Evolutionary conservation across 169 alveolate genomes (phyloP), one percentile per base, ranked within the genome.

Genomic region (Theileria equi): DNA sequence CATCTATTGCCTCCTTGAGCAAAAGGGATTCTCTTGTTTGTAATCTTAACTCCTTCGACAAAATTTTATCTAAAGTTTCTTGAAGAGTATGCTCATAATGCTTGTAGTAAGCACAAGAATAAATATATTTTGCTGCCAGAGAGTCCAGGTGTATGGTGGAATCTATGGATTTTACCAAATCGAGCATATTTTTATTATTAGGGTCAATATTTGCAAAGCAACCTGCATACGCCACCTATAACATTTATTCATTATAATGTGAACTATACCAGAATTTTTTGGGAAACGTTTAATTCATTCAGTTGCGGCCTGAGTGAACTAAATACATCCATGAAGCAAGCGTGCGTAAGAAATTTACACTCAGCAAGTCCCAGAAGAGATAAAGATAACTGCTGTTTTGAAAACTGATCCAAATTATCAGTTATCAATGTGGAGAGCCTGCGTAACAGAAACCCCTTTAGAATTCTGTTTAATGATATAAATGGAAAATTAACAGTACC

Each of bases 351-450:
- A 66, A 77, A 77, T 67, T 77, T 77, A 38, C 65, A 50, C 52
- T 38, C 52, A n/a, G 67, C 23, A 17, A 77, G 81, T 29, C 86
- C 32, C 58, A 59, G 58, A 0, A 64, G 16, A 31, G 60, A 65
- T 40, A 67, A 70, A 4, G 52, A 45, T 11, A 77, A 53, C 50
- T 77, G 81, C 26, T 43, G 41, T 11, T 43, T 55, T 10, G 58
- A 49, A 50, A 77, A 77, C 55, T 77, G 86, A 45, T 77, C 86
- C 32, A 77, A 64, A 48, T 77, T 77, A 38, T 77, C 86, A 67
- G 61, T 62, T 40, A 77, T 58, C 13, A 77, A 57, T 4, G 86
- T 77, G 28, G 64, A 62, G 32, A 77, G 67, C n/a, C 86, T 72
- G 25, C 86, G 31, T 31, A 77, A 36, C 53, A 77, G 48, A 43